Base-by-base conservation (phyloP, 129 eudicot genomes). In the Flaveria sonorensis region DNA sequence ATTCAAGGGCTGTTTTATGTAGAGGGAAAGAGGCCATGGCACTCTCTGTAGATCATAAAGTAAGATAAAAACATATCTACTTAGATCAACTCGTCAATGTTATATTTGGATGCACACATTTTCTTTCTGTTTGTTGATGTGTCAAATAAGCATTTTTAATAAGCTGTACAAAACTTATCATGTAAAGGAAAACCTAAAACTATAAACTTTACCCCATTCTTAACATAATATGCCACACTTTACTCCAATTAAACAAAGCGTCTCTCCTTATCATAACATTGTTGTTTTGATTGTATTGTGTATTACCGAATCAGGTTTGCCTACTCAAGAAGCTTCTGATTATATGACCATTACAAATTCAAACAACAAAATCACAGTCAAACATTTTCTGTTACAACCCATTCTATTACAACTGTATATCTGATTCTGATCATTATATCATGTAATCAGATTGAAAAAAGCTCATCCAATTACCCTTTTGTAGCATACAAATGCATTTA, bases 1-100 rank as follows among this genome's bases (percentile, higher is more conserved):
- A 87, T 74, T 87, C 92, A 7, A 79, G 92, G 64, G 92, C 85
- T 7, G 92, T 88, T 60, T 74, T 88, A 20, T 88, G 84, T 62
- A 83, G 92, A 53, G 92, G 92, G 60, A 88, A 85, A 77, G 92
- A 88, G 80, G 81, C 92, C 69, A 70, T 88, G 83, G 87, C 92
- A 42, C 78, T 88, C 30, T 85, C 92, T 3, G 81, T 82, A 66
- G 92, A 88, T 78, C 92, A 88, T 80, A 85, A 85, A 75, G 92
- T 88, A 77, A 83, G 87, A 73, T 65, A 77, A 26, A 42, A 45
- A 14, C 26, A 20, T 43, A 23, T 21, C 53, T 19, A 12, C 32
- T 57, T 20, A 40, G 23, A 13, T 46, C 76, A 55, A 42, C 42
- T 36, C 53, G 1, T 32, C 7, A 64, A 61, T 30, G 46, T 30